Percentiles rank a stretch among this genome's conserved stretches.
Evolutionary conservation across 2,329 filamentous ascomycete genomes (phyloP).

Genomic region (Laburnicola sp.): DNA sequence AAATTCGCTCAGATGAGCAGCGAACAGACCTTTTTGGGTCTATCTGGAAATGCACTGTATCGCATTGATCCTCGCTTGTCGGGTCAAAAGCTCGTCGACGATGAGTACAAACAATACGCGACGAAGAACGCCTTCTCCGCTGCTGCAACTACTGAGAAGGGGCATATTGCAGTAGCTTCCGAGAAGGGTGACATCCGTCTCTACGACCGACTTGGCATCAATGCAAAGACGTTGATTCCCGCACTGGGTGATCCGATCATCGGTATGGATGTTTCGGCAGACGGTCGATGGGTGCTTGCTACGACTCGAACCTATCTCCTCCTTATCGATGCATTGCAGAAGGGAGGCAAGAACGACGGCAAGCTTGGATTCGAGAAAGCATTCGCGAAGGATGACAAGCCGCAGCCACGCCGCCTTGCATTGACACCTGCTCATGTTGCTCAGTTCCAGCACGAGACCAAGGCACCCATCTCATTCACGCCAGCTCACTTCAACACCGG

Average conservation of each 20-base stretch:
- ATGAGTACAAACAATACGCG: slow-evolving; percentile 90
- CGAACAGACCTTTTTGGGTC: slow-evolving; percentile 91
- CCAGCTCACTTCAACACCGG: slow-evolving; percentile 93
- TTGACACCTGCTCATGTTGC: slow-evolving; percentile 91
- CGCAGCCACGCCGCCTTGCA: slow-evolving; percentile 85
- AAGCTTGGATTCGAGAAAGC: slow-evolving; percentile 96
- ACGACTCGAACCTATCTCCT: slow-evolving; percentile 94
- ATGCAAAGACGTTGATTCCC: slow-evolving; percentile 95
- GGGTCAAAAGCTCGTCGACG: slow-evolving; percentile 89
- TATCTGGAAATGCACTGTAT: slow-evolving; percentile 90
- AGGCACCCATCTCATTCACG: slow-evolving; percentile 82
- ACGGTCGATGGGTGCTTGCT: slow-evolving; percentile 92
- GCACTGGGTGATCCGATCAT: slow-evolving; percentile 94
- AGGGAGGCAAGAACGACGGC: slow-evolving; percentile 92
- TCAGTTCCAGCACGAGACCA: slow-evolving; percentile 96
- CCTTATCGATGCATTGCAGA: slow-evolving; percentile 88
- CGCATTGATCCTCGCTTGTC: slow-evolving; percentile 88
- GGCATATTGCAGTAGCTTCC: slow-evolving; percentile 93
- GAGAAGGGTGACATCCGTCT: slow-evolving; percentile 97
- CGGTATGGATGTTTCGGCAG: slow-evolving; percentile 90
- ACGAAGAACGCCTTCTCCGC: slow-evolving; percentile 98
- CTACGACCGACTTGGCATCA: slow-evolving; percentile 94
- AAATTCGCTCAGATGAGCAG: slow-evolving; percentile 98
- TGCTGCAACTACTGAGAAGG: slow-evolving; percentile 91
- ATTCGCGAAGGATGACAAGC: slow-evolving; percentile 90